Base-by-base conservation (phyloP, 352 stramenopile species). In the Phytophthora palmivora region DNA sequence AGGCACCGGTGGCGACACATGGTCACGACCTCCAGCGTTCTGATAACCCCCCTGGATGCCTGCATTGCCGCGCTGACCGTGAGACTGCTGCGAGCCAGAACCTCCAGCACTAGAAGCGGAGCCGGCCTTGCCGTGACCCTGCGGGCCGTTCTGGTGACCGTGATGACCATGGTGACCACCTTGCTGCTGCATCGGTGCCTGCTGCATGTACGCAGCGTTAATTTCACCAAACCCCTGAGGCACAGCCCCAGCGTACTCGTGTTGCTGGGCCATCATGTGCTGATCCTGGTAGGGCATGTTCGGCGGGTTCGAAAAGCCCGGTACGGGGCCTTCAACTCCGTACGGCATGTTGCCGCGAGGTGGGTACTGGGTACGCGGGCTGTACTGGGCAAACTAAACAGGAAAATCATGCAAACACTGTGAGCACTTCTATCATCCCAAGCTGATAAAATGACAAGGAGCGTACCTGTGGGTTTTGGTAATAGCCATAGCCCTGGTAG, bases 401-500 rank as follows among this genome's bases (percentile, higher is more conserved):
- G n/a, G 39, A 53, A 59, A 24, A 58, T 28, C 48, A 44, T 61
- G 45, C 1, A 33, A 53, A 39, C 15, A 36, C 37, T 9, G 30
- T 54, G 30, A 62, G 54, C 42, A 57, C 14, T 39, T 45, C 14
- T 24, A 39, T 36, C 19, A 47, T 33, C 9, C 18, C 44, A 11
- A 56, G 12, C 4, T 15, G 21, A n/a, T n/a, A 36, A 34, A 39
- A 22, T 4, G 15, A 41, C 7, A 48, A 28, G 16, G 21, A 46
- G 49, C 67, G 37, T 48, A 91, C 82, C 78, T 92, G 87, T 8
- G 84, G 87, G 70, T 92, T 95, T 63, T 94, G 85, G 70, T 94
- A 95, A 70, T 95, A 95, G 28, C 83, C 82, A 62, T 94, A 95
- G 57, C 83, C 82, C 62, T 94, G 87, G 70, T 94, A 95, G 72